These are phyloP conservation scores for Bryopsis sp. DNA, from an alignment of 139 green algal species.

Conservation along the genomic window DNA sequence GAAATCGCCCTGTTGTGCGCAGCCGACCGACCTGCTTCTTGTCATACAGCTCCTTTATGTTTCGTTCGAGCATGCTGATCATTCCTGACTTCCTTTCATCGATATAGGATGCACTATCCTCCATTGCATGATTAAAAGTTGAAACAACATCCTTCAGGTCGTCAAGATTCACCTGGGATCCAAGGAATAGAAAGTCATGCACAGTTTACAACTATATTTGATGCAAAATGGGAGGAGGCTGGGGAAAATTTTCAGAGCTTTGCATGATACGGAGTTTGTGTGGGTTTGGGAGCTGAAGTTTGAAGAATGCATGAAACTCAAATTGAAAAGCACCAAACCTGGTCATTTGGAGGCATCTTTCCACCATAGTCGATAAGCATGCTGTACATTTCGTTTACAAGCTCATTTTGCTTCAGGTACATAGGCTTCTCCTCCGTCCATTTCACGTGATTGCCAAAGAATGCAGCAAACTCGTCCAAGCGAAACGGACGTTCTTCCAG, in stretches of 20 bases:
- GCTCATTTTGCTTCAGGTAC: not conserved
- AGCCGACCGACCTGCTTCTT: too few species aligned
- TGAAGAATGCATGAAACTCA: too few species aligned
- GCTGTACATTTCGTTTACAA: conserved; percentile 32
- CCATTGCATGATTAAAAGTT: conserved; percentile 25
- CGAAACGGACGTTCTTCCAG: conserved; percentile 1
- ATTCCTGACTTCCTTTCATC: too few species aligned
- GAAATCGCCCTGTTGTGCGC: too few species aligned
- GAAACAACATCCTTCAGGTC: conserved; percentile 31
- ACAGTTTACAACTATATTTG: too few species aligned
- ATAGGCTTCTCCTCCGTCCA: not conserved
- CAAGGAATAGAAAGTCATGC: too few species aligned
- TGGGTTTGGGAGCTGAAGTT: too few species aligned
- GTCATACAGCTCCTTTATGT: conserved; percentile 17
- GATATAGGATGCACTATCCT: conserved; percentile 24
- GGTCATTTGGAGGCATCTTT: conserved; percentile 32
- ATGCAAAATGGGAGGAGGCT: too few species aligned
- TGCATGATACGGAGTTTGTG: too few species aligned
- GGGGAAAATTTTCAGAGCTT: too few species aligned
- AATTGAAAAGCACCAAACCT: too few species aligned
- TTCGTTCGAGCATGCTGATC: conserved; percentile 10
- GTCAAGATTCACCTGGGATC: too few species aligned
- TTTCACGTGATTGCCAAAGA: conserved; percentile 7
- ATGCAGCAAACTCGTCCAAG: not conserved
- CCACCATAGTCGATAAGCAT: conserved; percentile 38